These are phyloP conservation scores for Botrytis galanthina DNA, from an alignment of 2,329 filamentous ascomycete species.

Conservation along the genomic window DNA sequence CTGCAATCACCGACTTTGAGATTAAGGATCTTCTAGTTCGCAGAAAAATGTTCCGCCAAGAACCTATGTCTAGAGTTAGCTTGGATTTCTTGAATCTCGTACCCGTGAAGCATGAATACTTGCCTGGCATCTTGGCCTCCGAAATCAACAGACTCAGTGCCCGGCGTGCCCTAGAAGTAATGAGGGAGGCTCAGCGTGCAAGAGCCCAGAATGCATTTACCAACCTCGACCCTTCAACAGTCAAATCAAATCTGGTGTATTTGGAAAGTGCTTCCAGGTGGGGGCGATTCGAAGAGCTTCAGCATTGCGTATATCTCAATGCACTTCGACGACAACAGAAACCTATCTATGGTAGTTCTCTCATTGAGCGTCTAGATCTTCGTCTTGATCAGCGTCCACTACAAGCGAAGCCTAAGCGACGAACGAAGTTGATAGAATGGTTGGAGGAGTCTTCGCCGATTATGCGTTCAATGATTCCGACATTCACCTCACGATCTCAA, in stretches of 20 bases:
- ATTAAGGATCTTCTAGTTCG: slow-evolving; percentile 70
- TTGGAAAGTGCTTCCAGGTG: slow-evolving; percentile 70
- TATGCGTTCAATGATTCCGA: slow-evolving; percentile 68
- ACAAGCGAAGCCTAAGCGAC: slow-evolving; percentile 58
- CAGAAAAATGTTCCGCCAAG: slow-evolving; percentile 59
- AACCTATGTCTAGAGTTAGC: slow-evolving; percentile 63
- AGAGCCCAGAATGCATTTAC: slow-evolving; percentile 56
- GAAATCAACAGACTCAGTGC: slow-evolving; percentile 66
- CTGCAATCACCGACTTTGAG: slow-evolving; percentile 71
- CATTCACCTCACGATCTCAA: slow-evolving; percentile 68
- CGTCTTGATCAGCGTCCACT: slow-evolving; percentile 58
- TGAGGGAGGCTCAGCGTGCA: slow-evolving; percentile 68
- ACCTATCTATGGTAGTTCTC: slow-evolving; percentile 75
- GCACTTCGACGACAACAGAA: slow-evolving; percentile 74
- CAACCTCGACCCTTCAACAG: slow-evolving; percentile 62
- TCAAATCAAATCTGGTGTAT: slow-evolving; percentile 67
- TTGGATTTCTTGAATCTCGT: slow-evolving; percentile 77
- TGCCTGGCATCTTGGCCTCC: slow-evolving; percentile 55
- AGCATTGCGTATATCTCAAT: slow-evolving; percentile 78
- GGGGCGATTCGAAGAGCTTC: slow-evolving; percentile 72
- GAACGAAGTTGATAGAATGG: slow-evolving; percentile 68
- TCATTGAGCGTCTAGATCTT: slow-evolving; percentile 73
- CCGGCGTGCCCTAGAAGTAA: slow-evolving; percentile 64
- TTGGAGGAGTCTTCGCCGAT: slow-evolving; percentile 66
- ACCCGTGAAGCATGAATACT: slow-evolving; percentile 66